Base-by-base conservation (phyloP, 2,329 filamentous ascomycete species). In the Magnaporthales sp. region DNA sequence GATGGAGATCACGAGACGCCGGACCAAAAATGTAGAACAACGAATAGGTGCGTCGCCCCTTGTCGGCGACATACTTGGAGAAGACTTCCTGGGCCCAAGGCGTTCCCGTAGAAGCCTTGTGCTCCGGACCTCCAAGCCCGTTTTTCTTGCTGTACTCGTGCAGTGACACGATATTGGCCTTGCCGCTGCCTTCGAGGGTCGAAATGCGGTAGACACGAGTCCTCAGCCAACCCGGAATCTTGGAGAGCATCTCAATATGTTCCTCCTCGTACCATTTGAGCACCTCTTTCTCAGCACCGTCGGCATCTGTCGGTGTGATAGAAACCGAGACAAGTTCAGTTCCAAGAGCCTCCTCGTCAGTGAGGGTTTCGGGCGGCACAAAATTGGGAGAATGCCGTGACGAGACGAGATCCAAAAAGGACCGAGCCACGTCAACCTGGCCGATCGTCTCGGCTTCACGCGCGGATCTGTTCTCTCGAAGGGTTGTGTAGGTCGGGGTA, bases 1-100 rank as follows among this genome's bases (percentile, higher is more conserved):
- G 82, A 0, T 80, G 72, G 3, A 94, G 80, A 70, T 94, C 89
- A 27, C 91, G 84, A 0, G 91, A 87, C 0, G 86, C 91, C 0
- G 90, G 84, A 0, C 91, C 91, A 73, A 96, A 96, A 11, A 89
- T 88, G 76, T 95, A 93, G 75, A 91, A 91, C 69, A 93, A 85
- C 38, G 85, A 80, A 77, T 91, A 95, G 0, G 82, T 81, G 22
- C 90, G 83, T 61, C 86, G 81, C 11, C 77, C 81, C 72, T 85
- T 86, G 62, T 79, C 76, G 26, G 81, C 83, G 11, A 91, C 83
- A 15, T 86, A 82, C 38, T 87, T 84, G 24, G 78, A 76, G 71
- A 85, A 84, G 46, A 92, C 80, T 64, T 87, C 81, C 2, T 81
- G 80, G 19, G 82, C 79, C 84, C 89, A 87, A 0, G 84, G 79